A percentile compares a stretch with the other conserved stretches of the same genome.
Evolutionary conservation across 2,329 filamentous ascomycete species (phyloP).

Genomic region (Cladophialophora bantiana): DNA sequence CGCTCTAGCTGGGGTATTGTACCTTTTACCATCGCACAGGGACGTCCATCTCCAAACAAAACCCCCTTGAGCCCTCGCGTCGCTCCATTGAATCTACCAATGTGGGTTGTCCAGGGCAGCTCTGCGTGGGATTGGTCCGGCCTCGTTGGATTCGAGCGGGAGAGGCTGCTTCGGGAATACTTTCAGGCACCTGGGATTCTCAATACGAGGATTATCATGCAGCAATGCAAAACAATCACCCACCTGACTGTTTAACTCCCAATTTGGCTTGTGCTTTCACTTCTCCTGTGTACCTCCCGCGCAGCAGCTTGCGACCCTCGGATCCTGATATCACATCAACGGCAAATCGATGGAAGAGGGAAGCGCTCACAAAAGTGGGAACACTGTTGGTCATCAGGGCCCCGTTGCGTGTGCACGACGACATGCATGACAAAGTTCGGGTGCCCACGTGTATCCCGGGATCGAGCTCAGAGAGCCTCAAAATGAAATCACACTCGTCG

Average conservation of each 20-base stretch:
- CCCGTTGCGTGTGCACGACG: not conserved
- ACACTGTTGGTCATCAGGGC: not conserved
- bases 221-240: conserved; percentile 3
- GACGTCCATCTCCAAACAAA: not conserved
- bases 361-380: not conserved
- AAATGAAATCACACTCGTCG: not conserved
- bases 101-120: not conserved
- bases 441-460: not conserved
- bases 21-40: not conserved
- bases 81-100: not conserved
- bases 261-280: not conserved
- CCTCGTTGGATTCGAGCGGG: not conserved
- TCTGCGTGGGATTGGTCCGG: not conserved
- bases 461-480: not conserved
- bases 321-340: not conserved
- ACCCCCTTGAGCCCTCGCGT: not conserved
- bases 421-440: not conserved
- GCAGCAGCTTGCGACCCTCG: not conserved
- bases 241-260: not conserved
- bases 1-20: not conserved
- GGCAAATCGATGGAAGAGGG: not conserved
- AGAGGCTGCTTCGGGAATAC: not conserved
- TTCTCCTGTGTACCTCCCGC: no score
- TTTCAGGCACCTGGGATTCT: not conserved
- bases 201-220: not conserved